Conservation (phyloP, 2,329 filamentous ascomycete genomes). For the Zymoseptoria pseudotritici region DNA sequence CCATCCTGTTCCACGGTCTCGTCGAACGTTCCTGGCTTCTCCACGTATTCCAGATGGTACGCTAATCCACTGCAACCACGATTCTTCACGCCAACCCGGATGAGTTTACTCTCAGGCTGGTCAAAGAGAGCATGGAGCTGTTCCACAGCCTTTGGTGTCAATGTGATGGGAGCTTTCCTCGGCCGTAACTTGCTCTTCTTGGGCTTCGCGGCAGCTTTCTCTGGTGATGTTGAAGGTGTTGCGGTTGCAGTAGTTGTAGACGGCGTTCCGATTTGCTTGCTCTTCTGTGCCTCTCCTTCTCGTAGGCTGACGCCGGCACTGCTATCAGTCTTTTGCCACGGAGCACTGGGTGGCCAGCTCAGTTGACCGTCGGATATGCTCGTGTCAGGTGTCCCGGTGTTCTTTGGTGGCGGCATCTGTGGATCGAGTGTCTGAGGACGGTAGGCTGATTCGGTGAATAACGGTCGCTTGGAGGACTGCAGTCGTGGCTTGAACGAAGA, state of each 20-base stretch:
- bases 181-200: conserved; percentile 63
- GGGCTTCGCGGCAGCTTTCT: conserved; percentile 43
- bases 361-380: conserved; percentile 51
- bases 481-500: conserved; percentile 34
- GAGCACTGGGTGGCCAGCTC: conserved; percentile 42
- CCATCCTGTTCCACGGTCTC: conserved; percentile 93
- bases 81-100: conserved; percentile 90
- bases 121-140: conserved; percentile 72
- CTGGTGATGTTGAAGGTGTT: conserved; percentile 26
- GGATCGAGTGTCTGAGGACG: conserved; percentile 53
- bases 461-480: conserved; percentile 50
- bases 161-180: conserved; percentile 83
- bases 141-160: conserved; percentile 71
- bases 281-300: conserved; percentile 61
- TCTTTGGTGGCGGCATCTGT: conserved; percentile 52
- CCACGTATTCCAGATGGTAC: conserved; percentile 91
- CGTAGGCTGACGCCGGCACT: conserved; percentile 42
- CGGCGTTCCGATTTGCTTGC: conserved; percentile 38
- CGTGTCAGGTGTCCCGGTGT: conserved; percentile 51
- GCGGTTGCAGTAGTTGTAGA: conserved; percentile 18
- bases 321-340: conserved; percentile 33
- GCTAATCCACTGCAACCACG: conserved; percentile 87
- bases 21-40: conserved; percentile 80
- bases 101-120: conserved; percentile 82
- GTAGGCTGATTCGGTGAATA: conserved; percentile 60